Percentiles rank a stretch among this genome's conserved stretches.
These are phyloP conservation scores for Citrullus mucosospermus DNA, from an alignment of 306 rosid species.

Conservation along the genomic window DNA sequence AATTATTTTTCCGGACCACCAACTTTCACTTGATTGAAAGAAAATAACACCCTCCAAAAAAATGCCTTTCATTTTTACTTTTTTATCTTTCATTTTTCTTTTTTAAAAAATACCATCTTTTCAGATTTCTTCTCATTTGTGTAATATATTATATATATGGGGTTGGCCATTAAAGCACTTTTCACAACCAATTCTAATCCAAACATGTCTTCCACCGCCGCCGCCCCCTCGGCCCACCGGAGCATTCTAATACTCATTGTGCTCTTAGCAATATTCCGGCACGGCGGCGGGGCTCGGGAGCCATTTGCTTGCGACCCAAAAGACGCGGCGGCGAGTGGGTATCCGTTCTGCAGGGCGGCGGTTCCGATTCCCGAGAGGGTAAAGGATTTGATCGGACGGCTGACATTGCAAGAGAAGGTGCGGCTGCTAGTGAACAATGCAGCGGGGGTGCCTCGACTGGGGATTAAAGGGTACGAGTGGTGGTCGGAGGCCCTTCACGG, in stretches of 20 bases:
- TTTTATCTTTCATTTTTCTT: not conserved
- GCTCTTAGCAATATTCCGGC: constrained; percentile 4
- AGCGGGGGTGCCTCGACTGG: constrained; percentile 52
- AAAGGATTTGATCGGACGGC: constrained; percentile 53
- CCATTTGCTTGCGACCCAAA: constrained; percentile 66
- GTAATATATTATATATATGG: not conserved
- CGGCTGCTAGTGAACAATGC: constrained; percentile 52
- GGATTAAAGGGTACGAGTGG: constrained; percentile 81
- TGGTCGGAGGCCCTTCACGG: constrained; percentile 99
- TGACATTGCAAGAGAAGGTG: constrained; percentile 70
- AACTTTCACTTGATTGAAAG: not conserved
- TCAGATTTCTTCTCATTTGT: not conserved
- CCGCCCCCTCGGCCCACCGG: too few relatives aligned
- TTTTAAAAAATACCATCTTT: not conserved
- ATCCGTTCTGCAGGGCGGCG: constrained; percentile 37
- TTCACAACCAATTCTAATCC: not conserved
- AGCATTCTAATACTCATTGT: not conserved
- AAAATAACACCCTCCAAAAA: not conserved
- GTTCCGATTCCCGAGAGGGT: constrained; percentile 39
- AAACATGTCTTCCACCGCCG: not conserved
- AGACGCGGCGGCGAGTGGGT: constrained; percentile 17
- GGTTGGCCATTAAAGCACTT: not conserved
- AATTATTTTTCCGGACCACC: not conserved
- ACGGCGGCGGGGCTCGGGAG: constrained; percentile 22
- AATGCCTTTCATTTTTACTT: not conserved